Percentiles rank a stretch among this genome's conserved stretches.
phyloP scores from a whole-genome alignment of 345 rosid species.

The Arabidopsis thaliana region TAIR10.1 NC_003075.7:11592501-11593000 shows the following conservation, averaged over 20 bases:
- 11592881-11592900: too few species aligned
- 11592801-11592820: neutral
- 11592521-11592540: neutral
- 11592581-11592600: neutral
- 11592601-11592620: neutral
- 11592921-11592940: too few species aligned
- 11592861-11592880: neutral
- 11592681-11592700: neutral
- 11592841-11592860: neutral
- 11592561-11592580: neutral
- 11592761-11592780: too few species aligned
- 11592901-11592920: too few species aligned
- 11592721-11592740: neutral
- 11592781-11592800: neutral
- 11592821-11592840: too few species aligned
- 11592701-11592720: neutral
- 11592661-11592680: neutral
- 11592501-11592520: neutral
- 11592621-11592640: neutral
- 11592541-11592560: neutral
- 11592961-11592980: too few species aligned
- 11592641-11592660: neutral
- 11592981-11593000: too few species aligned
- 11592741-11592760: neutral
- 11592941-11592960: too few species aligned